Evolutionary conservation across 768 basidiomycete genomes (phyloP), one percentile per base, ranked within the genome.

Genomic region (Boletus sp.): DNA sequence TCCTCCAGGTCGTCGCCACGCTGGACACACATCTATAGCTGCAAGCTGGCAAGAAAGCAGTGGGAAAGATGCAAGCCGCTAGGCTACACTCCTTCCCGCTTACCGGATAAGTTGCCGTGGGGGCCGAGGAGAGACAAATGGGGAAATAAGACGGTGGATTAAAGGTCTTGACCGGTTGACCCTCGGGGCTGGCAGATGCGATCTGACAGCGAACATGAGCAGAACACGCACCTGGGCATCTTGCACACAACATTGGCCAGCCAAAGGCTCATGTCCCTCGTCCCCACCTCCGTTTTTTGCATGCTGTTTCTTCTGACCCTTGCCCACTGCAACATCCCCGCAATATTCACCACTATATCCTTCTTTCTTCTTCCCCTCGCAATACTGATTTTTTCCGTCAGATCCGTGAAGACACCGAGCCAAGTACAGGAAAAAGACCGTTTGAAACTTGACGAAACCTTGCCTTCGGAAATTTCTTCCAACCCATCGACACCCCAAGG

Each of bases 1-100:
- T 94, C 92, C 47, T 89, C 90, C 18, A 94, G 78, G 77, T 91
- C 91, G 77, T 94, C 90, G 42, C 87, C 86, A 58, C 77, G 78
- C 72, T 75, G 71, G 45, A 56, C 64, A 65, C 67, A 72, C 62
- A 69, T 67, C 51, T 56, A 33, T 36, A 24, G 24, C 24, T 24
- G 24, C 24, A 24, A 24, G 52, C 54, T 47, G 12, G 50, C 48
- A 50, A 56, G 3, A 24, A 24, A 24, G 24, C 24, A 24, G 24
- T 56, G 59, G 49, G 60, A 61, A 42, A 15, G 33, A 35, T 14
- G 32, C 20, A 4, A 15, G 29, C 37, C 24, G 3, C 24, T n/a
- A n/a, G n/a, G n/a, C n/a, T 24, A 24, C 24, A 3, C 24, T 24
- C 24, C 24, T 24, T 24, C 24, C 24, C 24, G 24, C 24, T 24